Evolutionary conservation across 139 green algal species (phyloP).

Genomic region (Microglena sp.): DNA sequence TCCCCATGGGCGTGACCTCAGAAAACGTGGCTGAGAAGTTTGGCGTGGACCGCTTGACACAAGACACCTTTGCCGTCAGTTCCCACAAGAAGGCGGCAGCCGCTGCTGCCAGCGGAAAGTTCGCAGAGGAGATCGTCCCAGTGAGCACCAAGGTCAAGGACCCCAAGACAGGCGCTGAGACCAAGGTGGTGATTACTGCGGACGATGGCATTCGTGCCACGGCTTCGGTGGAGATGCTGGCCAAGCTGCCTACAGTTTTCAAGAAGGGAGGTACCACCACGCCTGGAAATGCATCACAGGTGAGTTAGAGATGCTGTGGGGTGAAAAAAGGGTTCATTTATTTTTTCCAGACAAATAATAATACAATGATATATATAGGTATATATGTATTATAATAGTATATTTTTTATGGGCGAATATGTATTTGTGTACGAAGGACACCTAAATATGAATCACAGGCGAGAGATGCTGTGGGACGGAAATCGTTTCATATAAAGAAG

Average conservation of each 20-base stretch:
- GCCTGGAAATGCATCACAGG: slow-evolving; percentile 85
- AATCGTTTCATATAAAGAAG: too few relatives aligned
- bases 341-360: too few relatives aligned
- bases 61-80: slow-evolving; percentile 75
- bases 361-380: too few relatives aligned
- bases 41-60: slow-evolving; percentile 50
- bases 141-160: slow-evolving; percentile 79
- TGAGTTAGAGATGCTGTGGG: too few relatives aligned
- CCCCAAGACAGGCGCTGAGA: slow-evolving; percentile 70
- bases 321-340: too few relatives aligned
- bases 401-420: too few relatives aligned
- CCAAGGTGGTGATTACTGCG: slow-evolving; percentile 53
- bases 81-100: slow-evolving; percentile 79
- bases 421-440: too few relatives aligned
- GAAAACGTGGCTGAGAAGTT: slow-evolving; percentile 95
- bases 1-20: slow-evolving; percentile 97
- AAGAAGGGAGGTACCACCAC: slow-evolving; percentile 92
- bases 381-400: too few relatives aligned
- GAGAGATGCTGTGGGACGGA: too few relatives aligned
- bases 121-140: slow-evolving; percentile 92
- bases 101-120: slow-evolving; percentile 69
- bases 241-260: slow-evolving; percentile 75
- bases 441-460: too few relatives aligned
- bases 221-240: slow-evolving; percentile 54
- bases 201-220: slow-evolving; percentile 89